Conservation (phyloP, 345 rosid species). For the Lepidium didymum region DNA sequence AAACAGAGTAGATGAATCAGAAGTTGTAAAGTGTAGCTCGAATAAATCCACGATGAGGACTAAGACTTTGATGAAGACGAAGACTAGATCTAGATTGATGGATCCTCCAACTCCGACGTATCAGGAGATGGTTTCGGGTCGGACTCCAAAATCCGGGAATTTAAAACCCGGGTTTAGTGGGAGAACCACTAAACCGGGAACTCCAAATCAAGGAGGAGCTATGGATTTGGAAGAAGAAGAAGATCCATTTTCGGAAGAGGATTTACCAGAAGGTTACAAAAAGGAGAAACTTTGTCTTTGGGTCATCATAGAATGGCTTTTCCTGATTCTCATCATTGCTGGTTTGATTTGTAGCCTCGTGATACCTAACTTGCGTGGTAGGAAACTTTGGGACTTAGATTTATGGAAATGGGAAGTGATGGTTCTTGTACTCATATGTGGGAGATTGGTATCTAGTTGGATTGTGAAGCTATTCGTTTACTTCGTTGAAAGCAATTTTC, state of each 20-base stretch:
- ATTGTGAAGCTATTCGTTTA: constrained; percentile 55
- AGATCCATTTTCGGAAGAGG: constrained; percentile 64
- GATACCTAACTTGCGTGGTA: constrained; percentile 28
- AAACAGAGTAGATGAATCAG: constrained; percentile 28
- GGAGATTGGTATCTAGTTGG: constrained; percentile 84
- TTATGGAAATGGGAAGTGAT: constrained; percentile 92
- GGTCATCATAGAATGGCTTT: constrained; percentile 57
- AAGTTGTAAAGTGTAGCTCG: constrained; percentile 53
- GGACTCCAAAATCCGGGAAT: constrained; percentile 30
- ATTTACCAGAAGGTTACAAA: constrained; percentile 68
- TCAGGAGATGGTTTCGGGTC: constrained; percentile 35
- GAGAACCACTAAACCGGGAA: constrained; percentile 18
- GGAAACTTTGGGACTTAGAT: constrained; percentile 41
- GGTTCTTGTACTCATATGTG: constrained; percentile 72
- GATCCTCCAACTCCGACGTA: constrained; percentile 46
- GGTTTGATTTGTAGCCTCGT: constrained; percentile 52
- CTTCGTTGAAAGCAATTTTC: constrained; percentile 66
- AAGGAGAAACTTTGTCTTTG: constrained; percentile 33
- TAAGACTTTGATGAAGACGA: constrained; percentile 36
- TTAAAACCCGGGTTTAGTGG: constrained; percentile 44
- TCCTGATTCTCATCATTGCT: constrained; percentile 51
- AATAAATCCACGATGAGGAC: constrained; percentile 33
- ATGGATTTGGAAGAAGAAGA: constrained; percentile 62
- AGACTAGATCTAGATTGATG: constrained; percentile 62
- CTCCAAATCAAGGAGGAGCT: constrained; percentile 1